Conservation (phyloP, 2,329 filamentous ascomycete genomes). For the Neonectria sp. region DNA sequence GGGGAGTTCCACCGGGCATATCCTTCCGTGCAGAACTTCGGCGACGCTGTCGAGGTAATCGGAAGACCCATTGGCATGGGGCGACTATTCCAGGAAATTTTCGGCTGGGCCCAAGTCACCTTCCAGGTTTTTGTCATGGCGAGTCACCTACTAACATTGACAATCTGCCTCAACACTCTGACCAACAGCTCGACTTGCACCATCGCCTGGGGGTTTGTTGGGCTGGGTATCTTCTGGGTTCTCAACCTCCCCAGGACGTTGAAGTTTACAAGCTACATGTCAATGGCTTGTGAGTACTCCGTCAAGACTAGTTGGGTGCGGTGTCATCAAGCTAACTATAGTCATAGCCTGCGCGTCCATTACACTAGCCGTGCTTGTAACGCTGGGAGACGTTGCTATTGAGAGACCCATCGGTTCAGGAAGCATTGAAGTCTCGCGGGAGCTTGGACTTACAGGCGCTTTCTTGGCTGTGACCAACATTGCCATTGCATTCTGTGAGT, state of each 20-base stretch:
- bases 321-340: background rate
- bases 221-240: conserved; percentile 70
- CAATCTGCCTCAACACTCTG: conserved; percentile 76
- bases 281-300: conserved; percentile 63
- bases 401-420: conserved; percentile 55
- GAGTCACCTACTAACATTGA: conserved; percentile 78
- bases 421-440: conserved; percentile 50
- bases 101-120: conserved; percentile 71
- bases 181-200: conserved; percentile 73
- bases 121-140: conserved; percentile 79
- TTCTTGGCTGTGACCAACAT: conserved; percentile 76
- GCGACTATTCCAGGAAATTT: conserved; percentile 68
- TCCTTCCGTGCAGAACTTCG: conserved; percentile 77
- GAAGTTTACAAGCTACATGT: conserved; percentile 73
- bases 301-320: background rate
- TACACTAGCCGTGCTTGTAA: conserved; percentile 72
- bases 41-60: conserved; percentile 75
- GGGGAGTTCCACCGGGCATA: conserved; percentile 81
- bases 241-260: conserved; percentile 74
- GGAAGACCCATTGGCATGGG: conserved; percentile 63
- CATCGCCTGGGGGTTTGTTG: conserved; percentile 74
- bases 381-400: conserved; percentile 74
- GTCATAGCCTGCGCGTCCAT: conserved; percentile 70
- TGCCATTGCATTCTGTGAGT: conserved; percentile 72
- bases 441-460: conserved; percentile 65